These are phyloP conservation scores for Chrysochromulina tobinii DNA, from an alignment of 78 protist species.

Conservation along the genomic window DNA sequence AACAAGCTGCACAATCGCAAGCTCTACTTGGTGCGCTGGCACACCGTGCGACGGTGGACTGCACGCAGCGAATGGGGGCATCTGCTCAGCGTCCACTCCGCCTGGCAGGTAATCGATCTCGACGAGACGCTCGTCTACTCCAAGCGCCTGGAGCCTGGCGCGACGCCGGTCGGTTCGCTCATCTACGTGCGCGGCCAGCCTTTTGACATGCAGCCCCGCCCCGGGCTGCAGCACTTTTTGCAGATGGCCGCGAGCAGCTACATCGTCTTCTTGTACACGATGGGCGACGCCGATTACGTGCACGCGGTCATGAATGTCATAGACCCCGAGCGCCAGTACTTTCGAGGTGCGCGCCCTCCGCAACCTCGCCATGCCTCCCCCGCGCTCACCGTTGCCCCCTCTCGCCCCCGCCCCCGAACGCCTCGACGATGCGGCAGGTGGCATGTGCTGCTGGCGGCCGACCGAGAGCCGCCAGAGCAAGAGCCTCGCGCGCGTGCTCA, in stretches of 20 bases:
- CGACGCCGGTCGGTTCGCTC: not conserved
- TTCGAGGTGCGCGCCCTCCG: not conserved
- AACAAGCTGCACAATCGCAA: not conserved
- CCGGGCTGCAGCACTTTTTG: not conserved
- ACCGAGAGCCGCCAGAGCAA: not conserved
- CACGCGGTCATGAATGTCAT: not conserved
- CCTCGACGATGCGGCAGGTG: not conserved
- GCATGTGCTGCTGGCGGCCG: slow-evolving; percentile 1
- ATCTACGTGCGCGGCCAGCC: not conserved
- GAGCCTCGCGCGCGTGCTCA: not conserved
- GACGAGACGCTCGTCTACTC: not conserved
- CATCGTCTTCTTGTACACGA: not conserved
- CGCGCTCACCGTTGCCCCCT: not conserved
- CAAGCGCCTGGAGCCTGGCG: not conserved
- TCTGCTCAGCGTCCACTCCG: no score
- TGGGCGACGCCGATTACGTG: not conserved
- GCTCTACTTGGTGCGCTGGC: not conserved
- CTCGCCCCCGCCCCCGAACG: not conserved
- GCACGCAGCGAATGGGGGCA: no score
- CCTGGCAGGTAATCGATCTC: not conserved
- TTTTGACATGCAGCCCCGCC: not conserved
- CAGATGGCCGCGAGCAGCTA: not conserved
- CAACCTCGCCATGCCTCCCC: not conserved
- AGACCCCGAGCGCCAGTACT: not conserved
- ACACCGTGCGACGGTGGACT: no score